Base-by-base conservation (phyloP, 2,329 filamentous ascomycete genomes). In the Phoma sp. region DNA sequence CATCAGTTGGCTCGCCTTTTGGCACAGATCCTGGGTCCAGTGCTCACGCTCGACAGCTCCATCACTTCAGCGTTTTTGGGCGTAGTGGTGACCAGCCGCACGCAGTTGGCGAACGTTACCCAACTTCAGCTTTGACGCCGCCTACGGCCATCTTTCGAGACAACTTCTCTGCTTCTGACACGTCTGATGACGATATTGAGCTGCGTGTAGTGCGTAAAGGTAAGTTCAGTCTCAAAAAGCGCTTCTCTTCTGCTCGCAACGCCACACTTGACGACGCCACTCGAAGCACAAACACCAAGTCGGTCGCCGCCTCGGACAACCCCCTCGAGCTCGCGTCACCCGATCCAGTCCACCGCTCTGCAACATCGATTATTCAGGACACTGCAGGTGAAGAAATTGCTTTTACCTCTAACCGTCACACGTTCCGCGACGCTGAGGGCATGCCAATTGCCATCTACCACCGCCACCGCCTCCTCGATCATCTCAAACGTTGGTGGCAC, bases 81-180 rank as follows among this genome's bases (percentile, higher is more conserved):
- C 63, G 63, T 48, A 58, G 49, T 52, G 59, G 61, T 25, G 68
- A 71, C 52, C 62, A 66, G 33, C 50, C 68, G 44, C 71, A 76
- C 64, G 74, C 73, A 45, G 74, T 75, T 25, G 80, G 80, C 36
- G 80, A 82, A 53, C 77, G 80, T 24, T 82, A 82, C 61, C 80
- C 80, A 24, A 80, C 77, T 9, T 78, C 77, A 46, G 75, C 75
- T 41, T 68, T 81, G 29, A 76, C 73, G 17, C 76, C 79, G 38
- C 80, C 80, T 10, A 63, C 69, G 29, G 61, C 62, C 17, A 64
- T 67, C 57, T 64, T 67, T 52, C 55, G 63, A 25, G 65, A 69
- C 29, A 56, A 68, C 43, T 60, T 68, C 38, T 67, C 66, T 35
- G 40, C 55, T 17, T 67, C 63, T 17, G 63, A 70, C 33, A 64